These are phyloP conservation scores for Phaffia rhodozyma DNA, from an alignment of 1,284 basidiomycete genomes.

Conservation along the genomic window DNA sequence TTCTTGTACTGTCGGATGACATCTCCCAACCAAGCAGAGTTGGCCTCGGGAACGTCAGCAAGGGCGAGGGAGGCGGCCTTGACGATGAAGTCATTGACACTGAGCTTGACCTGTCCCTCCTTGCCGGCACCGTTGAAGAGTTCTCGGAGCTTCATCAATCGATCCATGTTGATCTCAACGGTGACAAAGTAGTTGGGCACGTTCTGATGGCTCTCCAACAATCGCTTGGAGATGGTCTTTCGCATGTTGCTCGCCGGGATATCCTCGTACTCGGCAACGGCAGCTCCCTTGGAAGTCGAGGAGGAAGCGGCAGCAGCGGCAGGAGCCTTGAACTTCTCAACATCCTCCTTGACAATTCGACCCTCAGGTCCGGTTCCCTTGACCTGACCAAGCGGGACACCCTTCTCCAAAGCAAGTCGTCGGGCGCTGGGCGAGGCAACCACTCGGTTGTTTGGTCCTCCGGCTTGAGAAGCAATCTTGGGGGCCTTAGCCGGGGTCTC, in stretches of 20 bases:
- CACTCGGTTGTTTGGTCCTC: constrained; percentile 48
- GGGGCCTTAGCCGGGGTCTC: constrained; percentile 30
- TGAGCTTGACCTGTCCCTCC: constrained; percentile 74
- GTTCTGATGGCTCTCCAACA: constrained; percentile 86
- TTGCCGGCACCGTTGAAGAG: constrained; percentile 81
- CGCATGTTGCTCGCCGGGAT: constrained; percentile 92
- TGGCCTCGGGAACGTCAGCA: constrained; percentile 90
- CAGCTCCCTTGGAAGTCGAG: constrained; percentile 30
- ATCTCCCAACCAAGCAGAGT: constrained; percentile 96
- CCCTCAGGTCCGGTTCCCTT: constrained; percentile 92
- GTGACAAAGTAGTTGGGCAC: constrained; percentile 98
- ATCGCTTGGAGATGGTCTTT: constrained; percentile 76
- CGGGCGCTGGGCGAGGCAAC: constrained; percentile 92
- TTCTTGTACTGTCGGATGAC: constrained; percentile 94
- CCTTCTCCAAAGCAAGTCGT: constrained; percentile 89
- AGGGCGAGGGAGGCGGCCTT: constrained; percentile 88
- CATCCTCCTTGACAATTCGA: constrained; percentile 69
- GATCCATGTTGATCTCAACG: constrained; percentile 87
- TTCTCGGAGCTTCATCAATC: constrained; percentile 76
- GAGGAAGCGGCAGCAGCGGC: constrained; percentile 18
- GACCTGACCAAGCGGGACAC: constrained; percentile 78
- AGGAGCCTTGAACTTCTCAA: constrained; percentile 22
- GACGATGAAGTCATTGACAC: constrained; percentile 96
- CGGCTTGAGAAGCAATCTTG: constrained; percentile 26
- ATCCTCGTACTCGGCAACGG: constrained; percentile 67